These are phyloP conservation scores for Fomitopsis palustris DNA, from an alignment of 1,284 basidiomycete genomes.

Conservation along the genomic window DNA sequence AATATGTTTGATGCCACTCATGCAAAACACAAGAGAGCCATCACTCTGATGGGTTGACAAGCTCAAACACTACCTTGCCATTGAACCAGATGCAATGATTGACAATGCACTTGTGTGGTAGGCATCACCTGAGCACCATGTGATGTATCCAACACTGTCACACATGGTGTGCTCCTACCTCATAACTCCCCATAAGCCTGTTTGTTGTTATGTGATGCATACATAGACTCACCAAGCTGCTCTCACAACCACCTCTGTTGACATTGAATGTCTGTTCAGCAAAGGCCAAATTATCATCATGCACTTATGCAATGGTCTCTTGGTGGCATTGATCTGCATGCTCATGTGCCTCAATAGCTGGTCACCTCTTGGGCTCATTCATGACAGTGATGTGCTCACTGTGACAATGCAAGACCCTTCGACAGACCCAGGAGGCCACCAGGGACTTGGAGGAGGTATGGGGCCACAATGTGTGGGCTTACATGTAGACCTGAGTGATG, in stretches of 20 bases:
- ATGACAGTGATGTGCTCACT: slow-evolving; percentile 20
- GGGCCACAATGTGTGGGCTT: too few species aligned
- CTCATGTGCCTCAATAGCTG: slow-evolving; percentile 30
- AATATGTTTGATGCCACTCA: background rate
- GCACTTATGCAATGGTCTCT: slow-evolving; percentile 27
- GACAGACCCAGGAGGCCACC: background rate
- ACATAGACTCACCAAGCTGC: background rate
- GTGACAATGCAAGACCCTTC: background rate
- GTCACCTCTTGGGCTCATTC: slow-evolving; percentile 23
- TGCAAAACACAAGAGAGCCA: background rate
- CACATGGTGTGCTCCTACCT: slow-evolving; percentile 30
- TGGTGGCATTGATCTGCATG: slow-evolving; percentile 24
- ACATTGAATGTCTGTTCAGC: slow-evolving; percentile 31
- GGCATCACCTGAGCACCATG: slow-evolving; percentile 12
- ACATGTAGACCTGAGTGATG: too few species aligned
- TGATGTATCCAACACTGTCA: slow-evolving; percentile 24
- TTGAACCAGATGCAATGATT: background rate
- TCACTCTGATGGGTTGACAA: background rate
- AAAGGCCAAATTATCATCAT: slow-evolving; percentile 25
- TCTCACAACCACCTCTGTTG: slow-evolving; percentile 24
- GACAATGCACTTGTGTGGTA: slow-evolving; percentile 26
- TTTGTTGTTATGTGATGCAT: background rate
- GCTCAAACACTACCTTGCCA: background rate
- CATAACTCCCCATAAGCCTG: slow-evolving; percentile 31
- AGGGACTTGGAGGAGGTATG: too few species aligned